Evolutionary conservation across 179 eudicot genomes (phyloP).

Genomic region (Beta macrorhiza): DNA sequence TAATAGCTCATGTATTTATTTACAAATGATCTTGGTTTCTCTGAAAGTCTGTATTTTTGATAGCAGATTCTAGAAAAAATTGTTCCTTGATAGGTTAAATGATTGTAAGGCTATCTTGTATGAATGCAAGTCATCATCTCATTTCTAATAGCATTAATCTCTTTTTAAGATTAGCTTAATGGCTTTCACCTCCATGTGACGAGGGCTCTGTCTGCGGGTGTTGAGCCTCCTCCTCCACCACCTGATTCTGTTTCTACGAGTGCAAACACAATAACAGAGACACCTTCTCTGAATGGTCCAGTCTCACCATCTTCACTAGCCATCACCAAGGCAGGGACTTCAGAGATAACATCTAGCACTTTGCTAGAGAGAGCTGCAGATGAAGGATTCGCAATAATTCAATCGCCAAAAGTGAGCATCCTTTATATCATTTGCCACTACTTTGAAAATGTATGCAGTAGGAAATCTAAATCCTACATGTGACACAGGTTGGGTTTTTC

Average conservation of each 20-base stretch:
- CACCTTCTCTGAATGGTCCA: conserved; percentile 47
- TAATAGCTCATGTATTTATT: background rate
- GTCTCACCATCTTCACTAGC: conserved; percentile 65
- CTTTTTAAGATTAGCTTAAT: conserved; percentile 50
- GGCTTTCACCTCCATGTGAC: conserved; percentile 76
- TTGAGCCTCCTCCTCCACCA: conserved; percentile 29
- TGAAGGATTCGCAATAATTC: conserved; percentile 66
- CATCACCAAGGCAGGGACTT: conserved; percentile 43
- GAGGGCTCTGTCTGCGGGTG: conserved; percentile 49
- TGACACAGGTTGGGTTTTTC: conserved; percentile 79
- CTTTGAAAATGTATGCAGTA: background rate
- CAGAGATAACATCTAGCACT: conserved; percentile 37
- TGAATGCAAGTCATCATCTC: background rate
- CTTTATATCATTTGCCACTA: background rate
- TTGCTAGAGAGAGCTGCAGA: conserved; percentile 67
- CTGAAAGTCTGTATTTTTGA: background rate
- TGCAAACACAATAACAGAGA: conserved; percentile 35
- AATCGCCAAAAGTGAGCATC: conserved; percentile 70
- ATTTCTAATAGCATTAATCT: conserved; percentile 17
- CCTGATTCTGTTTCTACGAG: conserved; percentile 47
- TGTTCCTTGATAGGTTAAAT: background rate
- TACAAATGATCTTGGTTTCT: background rate
- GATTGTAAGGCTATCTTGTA: background rate
- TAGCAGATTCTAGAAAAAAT: no score
- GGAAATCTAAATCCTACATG: conserved; percentile 2